These are phyloP conservation scores for Globisporangium heterothallicum DNA, from an alignment of 352 stramenopile genomes.

Conservation along the genomic window DNA sequence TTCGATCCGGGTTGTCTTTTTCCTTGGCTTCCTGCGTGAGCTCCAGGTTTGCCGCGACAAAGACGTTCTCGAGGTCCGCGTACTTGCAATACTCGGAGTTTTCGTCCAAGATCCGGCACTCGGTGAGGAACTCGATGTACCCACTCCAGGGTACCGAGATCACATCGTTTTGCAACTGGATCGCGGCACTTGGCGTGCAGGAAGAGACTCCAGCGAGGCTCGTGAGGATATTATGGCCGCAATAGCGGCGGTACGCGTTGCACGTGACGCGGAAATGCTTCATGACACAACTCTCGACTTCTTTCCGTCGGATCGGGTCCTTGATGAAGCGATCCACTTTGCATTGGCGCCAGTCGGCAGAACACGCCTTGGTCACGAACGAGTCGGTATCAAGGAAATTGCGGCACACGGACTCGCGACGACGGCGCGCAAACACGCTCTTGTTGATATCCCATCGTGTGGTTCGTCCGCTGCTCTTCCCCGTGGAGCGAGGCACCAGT, in stretches of 20 bases:
- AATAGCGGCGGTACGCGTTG: constrained; percentile 64
- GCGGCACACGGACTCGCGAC: constrained; percentile 49
- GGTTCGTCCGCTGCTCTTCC: constrained; percentile 28
- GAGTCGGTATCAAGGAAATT: constrained; percentile 65
- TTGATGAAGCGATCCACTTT: constrained; percentile 77
- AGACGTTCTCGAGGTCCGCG: constrained; percentile 75
- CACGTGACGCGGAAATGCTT: constrained; percentile 50
- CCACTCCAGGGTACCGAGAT: constrained; percentile 65
- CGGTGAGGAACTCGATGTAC: constrained; percentile 64
- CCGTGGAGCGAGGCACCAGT: constrained; percentile 48
- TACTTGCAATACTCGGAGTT: constrained; percentile 56
- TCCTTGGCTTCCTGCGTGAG: constrained; percentile 73
- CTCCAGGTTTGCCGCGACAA: constrained; percentile 73
- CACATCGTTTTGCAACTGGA: constrained; percentile 63
- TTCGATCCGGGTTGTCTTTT: constrained; percentile 75
- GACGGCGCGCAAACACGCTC: constrained; percentile 59
- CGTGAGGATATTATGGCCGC: constrained; percentile 52
- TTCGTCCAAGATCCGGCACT: constrained; percentile 62
- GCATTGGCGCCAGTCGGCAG: constrained; percentile 65
- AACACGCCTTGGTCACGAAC: constrained; percentile 59
- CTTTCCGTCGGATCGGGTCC: constrained; percentile 40
- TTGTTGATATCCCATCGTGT: constrained; percentile 76
- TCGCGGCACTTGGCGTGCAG: constrained; percentile 29
- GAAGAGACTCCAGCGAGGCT: constrained; percentile 36
- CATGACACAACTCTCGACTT: constrained; percentile 51